phyloP scores from a whole-genome alignment of 208 protist species.

The Trypanosoma cruzi region DNA sequence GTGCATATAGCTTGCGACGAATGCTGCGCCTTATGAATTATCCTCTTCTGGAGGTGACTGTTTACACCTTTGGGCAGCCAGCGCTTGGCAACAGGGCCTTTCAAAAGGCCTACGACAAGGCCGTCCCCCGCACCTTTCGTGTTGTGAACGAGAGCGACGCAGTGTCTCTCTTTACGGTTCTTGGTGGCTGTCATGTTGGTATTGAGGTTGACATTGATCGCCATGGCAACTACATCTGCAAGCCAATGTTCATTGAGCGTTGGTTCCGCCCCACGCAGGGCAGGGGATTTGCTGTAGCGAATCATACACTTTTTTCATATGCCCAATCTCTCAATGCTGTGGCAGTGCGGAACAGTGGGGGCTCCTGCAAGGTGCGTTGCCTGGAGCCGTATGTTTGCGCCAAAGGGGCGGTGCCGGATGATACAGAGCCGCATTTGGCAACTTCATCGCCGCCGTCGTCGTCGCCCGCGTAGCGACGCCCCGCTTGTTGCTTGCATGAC shows the following conservation, averaged over 20 bases:
- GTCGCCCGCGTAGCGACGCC: not conserved
- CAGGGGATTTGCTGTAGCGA: conserved; percentile 39
- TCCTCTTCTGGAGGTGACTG: conserved; percentile 53
- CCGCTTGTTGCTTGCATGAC: not conserved
- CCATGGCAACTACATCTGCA: conserved; percentile 76
- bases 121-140: conserved; percentile 75
- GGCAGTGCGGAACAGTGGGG: conserved; percentile 32
- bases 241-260: conserved; percentile 84
- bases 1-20: conserved; percentile 73
- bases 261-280: conserved; percentile 60
- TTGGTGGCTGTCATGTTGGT: conserved; percentile 73
- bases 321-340: conserved; percentile 68
- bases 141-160: conserved; percentile 89
- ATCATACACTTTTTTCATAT: conserved; percentile 65
- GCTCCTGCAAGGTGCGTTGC: conserved; percentile 40
- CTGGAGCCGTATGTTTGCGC: conserved; percentile 31
- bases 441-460: not conserved
- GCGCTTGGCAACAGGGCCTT: conserved; percentile 77
- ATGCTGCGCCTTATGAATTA: conserved; percentile 57
- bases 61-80: conserved; percentile 88
- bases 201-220: conserved; percentile 81
- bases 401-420: not conserved
- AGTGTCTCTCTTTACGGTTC: conserved; percentile 51
- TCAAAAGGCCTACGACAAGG: conserved; percentile 70
- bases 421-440: not conserved